These are phyloP conservation scores for Russula ochroleuca DNA, from an alignment of 768 basidiomycete species.

Conservation along the genomic window DNA sequence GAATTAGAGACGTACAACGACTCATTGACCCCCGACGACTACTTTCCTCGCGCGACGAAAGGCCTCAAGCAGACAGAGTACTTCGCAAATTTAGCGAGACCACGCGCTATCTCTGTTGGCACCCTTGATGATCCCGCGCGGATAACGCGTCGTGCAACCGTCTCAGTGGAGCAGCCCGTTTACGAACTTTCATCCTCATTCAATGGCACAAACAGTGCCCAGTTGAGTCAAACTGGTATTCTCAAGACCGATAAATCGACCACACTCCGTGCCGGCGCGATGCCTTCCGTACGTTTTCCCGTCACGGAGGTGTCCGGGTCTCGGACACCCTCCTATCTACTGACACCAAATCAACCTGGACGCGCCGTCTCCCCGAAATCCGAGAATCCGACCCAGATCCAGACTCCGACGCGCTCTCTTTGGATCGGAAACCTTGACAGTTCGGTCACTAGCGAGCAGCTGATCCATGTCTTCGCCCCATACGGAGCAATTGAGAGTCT, in stretches of 20 bases:
- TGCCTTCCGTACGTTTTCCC: conserved; percentile 29
- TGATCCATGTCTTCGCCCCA: conserved; percentile 91
- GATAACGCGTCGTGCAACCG: conserved; percentile 59
- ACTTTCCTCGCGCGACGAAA: conserved; percentile 41
- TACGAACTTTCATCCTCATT: conserved; percentile 47
- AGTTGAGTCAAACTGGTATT: conserved; percentile 27
- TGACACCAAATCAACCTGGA: conserved; percentile 61
- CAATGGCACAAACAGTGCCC: conserved; percentile 38
- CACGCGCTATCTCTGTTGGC: conserved; percentile 86
- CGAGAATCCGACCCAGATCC: conserved; percentile 71
- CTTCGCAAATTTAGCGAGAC: conserved; percentile 37
- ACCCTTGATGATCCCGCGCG: conserved; percentile 78
- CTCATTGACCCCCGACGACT: conserved; percentile 54
- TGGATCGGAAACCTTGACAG: conserved; percentile 99
- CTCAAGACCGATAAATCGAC: conserved; percentile 37
- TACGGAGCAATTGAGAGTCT: conserved; percentile 98
- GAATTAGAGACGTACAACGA: conserved; percentile 59
- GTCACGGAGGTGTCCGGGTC: conserved; percentile 24
- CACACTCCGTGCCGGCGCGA: conserved; percentile 15
- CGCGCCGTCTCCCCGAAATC: conserved; percentile 82
- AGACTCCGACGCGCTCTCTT: conserved; percentile 90
- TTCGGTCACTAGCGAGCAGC: conserved; percentile 88
- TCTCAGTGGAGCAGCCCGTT: conserved; percentile 39
- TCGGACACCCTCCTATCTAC: conserved; percentile 61
- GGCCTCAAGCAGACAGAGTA: conserved; percentile 25